A percentile compares a stretch with the other conserved stretches of the same genome.
These are phyloP conservation scores for Eragrostis tef DNA, from an alignment of 202 grass and related monocot species.

Conservation along the genomic window DNA sequence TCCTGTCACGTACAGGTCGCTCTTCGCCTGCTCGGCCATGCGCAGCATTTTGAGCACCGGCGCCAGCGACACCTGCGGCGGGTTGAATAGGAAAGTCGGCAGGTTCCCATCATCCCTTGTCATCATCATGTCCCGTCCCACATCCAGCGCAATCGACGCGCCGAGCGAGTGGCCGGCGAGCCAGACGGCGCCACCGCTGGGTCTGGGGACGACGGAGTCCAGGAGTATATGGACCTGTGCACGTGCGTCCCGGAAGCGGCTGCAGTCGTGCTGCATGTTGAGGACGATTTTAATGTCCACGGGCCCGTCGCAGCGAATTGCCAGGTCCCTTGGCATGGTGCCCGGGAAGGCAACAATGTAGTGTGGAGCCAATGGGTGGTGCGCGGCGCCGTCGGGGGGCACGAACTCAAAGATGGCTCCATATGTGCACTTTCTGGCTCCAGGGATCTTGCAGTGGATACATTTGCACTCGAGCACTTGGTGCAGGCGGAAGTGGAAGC, in stretches of 20 bases:
- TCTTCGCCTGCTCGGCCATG: neutral
- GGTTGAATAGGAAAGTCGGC: slow-evolving; percentile 50
- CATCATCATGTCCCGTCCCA: slow-evolving; percentile 31
- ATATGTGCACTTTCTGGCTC: neutral
- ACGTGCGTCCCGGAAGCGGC: slow-evolving; percentile 20
- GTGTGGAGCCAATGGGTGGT: neutral
- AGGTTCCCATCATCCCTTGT: neutral
- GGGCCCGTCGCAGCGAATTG: neutral
- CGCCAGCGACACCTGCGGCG: slow-evolving; percentile 23
- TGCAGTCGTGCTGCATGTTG: slow-evolving; percentile 25
- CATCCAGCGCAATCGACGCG: slow-evolving; percentile 43
- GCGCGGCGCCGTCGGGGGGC: neutral
- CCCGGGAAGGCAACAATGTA: slow-evolving; percentile 41
- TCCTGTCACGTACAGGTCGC: neutral
- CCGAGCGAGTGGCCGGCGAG: slow-evolving; percentile 52
- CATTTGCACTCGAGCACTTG: neutral
- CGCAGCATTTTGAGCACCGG: neutral
- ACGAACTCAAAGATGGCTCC: slow-evolving; percentile 15
- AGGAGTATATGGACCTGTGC: neutral
- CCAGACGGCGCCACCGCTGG: slow-evolving; percentile 5
- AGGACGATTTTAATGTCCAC: neutral
- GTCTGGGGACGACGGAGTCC: neutral
- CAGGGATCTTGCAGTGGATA: too few relatives aligned
- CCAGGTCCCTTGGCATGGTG: slow-evolving; percentile 8
- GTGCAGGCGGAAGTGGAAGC: slow-evolving; percentile 13